These are phyloP conservation scores for Rhizopogon vinicolor DNA, from an alignment of 768 basidiomycete genomes.

Conservation along the genomic window DNA sequence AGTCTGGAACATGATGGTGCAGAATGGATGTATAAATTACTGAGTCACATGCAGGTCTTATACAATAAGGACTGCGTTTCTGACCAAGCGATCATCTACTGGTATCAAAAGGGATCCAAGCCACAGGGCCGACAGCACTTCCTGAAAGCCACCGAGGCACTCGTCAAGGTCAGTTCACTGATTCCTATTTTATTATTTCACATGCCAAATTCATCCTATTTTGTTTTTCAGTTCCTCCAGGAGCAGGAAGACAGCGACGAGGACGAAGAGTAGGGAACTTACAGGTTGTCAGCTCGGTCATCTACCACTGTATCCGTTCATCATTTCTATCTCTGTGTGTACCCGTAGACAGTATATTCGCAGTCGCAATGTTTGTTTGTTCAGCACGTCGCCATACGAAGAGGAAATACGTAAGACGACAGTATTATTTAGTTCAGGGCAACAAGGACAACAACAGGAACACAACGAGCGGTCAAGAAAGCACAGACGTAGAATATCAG, in stretches of 20 bases:
- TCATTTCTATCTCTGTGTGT: neutral
- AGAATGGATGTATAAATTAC: conserved; percentile 8
- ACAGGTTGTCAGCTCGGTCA: neutral
- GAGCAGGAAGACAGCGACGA: conserved; percentile 80
- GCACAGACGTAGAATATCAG: neutral
- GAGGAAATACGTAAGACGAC: neutral
- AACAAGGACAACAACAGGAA: neutral
- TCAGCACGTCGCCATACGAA: neutral
- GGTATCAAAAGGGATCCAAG: conserved; percentile 96
- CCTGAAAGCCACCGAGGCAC: conserved; percentile 77
- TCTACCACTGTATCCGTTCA: neutral
- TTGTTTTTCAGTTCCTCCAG: conserved; percentile 67
- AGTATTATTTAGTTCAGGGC: neutral
- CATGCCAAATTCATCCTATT: conserved; percentile 29
- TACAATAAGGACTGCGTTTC: conserved; percentile 96
- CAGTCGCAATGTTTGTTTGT: neutral
- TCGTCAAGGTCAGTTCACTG: conserved; percentile 70
- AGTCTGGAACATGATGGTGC: neutral
- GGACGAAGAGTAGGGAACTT: conserved; percentile 36
- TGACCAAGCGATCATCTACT: conserved; percentile 96
- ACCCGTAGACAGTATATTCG: neutral
- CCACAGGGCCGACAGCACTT: conserved; percentile 95
- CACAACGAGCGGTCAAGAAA: neutral
- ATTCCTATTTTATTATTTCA: neutral
- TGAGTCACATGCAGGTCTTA: conserved; percentile 57